Conservation (phyloP, 176 grass and related monocot genomes). For the Oryza coarctata region DNA sequence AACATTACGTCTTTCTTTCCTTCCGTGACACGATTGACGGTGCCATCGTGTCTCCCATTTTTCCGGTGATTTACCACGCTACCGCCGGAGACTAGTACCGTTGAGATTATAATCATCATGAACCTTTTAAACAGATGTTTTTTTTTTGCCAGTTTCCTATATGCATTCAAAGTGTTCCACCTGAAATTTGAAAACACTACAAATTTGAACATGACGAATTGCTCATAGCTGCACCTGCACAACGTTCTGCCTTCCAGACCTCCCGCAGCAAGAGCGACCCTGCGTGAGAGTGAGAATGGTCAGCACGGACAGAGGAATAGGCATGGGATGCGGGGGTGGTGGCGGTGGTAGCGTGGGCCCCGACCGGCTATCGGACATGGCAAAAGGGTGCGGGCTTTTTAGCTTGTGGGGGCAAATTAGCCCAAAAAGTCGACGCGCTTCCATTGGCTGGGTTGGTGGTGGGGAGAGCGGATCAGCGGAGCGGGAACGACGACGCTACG, state of each 20-base stretch:
- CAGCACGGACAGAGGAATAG: background rate
- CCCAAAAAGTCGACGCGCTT: conserved; percentile 17
- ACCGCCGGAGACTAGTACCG: too few relatives aligned
- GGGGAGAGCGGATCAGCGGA: background rate
- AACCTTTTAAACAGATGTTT: too few relatives aligned
- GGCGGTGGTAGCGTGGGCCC: background rate
- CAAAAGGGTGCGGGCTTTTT: conserved; percentile 23
- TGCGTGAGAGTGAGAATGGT: background rate
- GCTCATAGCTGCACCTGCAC: background rate
- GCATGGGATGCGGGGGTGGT: background rate
- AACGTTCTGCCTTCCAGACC: background rate
- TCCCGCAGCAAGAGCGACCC: too few relatives aligned
- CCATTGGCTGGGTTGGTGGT: conserved; percentile 22
- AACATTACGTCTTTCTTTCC: too few relatives aligned
- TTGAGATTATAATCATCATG: too few relatives aligned
- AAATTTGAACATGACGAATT: too few relatives aligned
- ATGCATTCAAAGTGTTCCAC: too few relatives aligned
- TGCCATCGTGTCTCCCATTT: too few relatives aligned
- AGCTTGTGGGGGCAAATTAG: conserved; percentile 11
- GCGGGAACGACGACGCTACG: background rate
- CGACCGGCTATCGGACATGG: background rate
- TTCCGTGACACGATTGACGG: too few relatives aligned
- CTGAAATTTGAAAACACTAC: too few relatives aligned
- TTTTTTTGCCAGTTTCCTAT: too few relatives aligned
- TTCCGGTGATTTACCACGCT: too few relatives aligned